Base-by-base conservation (phyloP, 2,329 filamentous ascomycete species). In the Xylaria arbuscula region DNA sequence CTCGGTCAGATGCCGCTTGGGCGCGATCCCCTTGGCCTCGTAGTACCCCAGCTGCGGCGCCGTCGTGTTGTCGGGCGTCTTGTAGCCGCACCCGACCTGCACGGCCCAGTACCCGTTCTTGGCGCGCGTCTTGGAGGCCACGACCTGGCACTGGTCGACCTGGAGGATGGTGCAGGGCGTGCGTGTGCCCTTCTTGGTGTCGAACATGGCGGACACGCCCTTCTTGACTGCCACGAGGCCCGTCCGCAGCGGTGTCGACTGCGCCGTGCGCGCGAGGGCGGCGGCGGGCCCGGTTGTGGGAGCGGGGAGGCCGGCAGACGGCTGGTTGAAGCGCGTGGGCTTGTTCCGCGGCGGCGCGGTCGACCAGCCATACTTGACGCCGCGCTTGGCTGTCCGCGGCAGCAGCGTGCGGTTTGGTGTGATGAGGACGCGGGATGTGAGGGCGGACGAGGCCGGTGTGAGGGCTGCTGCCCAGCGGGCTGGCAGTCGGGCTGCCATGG, bases 151-250 rank as follows among this genome's bases (percentile, higher is more conserved):
- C 75, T 93, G 87, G 81, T 99, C 96, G 75, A 99, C 86, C 83
- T 98, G 94, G 66, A 99, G 87, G 62, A 99, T 92, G 15, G 96
- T 99, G 84, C 94, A 97, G 22, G 94, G 87, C 67, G 90, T 92
- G 72, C 95, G 90, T 72, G 87, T 87, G 74, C 93, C 92, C 32
- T 91, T 90, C 24, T 90, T 88, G 17, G 13, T 62, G 77, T 94
- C 90, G 86, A 92, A 98, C 72, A 98, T 83, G 68, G 92, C 94
- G 51, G 94, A 97, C 93, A 99, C 98, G 80, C 96, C 96, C 83
- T 94, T 95, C 83, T 99, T 99, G 78, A 90, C 87, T 13, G 92
- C 94, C 55, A 99, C 86, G 9, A 93, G 90, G 36, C 96, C 96
- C 1, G 94, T 90, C 34, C 96, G 92, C 50, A 89, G 76, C 0